Base-by-base conservation (phyloP, 1,284 basidiomycete species). In the Trametes pubescens region DNA sequence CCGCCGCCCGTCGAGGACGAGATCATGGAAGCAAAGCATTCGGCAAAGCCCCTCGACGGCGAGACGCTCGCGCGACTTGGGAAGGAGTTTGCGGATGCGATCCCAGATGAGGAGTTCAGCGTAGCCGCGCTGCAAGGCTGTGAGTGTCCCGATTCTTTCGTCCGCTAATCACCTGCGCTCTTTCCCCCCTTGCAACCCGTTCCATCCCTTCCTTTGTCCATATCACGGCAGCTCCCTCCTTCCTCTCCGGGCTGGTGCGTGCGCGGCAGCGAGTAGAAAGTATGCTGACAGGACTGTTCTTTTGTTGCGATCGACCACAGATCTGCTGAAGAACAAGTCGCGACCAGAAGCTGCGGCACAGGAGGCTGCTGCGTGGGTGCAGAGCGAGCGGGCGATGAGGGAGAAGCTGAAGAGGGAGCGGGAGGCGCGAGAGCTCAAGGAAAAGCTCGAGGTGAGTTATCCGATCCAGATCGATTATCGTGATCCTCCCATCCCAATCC, bases 71-170 rank as follows among this genome's bases (percentile, higher is more conserved):
- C 84, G 34, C 73, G 78, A 18, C 79, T 94, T 18, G 93, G 91
- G 13, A 87, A 89, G 77, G 74, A 80, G 61, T 95, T 94, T 72
- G 90, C 91, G 4, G 88, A 90, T 64, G 78, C 84, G 26, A 87
- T 94, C 32, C 91, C 92, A 0, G 89, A 92, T 26, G 87, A 90
- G 46, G 90, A 91, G 77, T 93, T 94, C 73, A 91, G 90, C 70
- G 90, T 94, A 59, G 92, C 93, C n/a, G 88, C 90, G 60, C 79
- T 95, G 63, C 93, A 94, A 78, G 93, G 92, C 74, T 94, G 90
- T 91, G 75, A 84, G 90, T 86, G 59, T 66, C 51, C 70, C 71
- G 65, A 68, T 71, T 62, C 54, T 56, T 69, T 67, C 58, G 62
- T 61, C 26, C n/a, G 66, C 65, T 64, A 22, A 63, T 62, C 51